Percentiles rank a stretch among this genome's conserved stretches.
Conservation (phyloP, 2,329 filamentous ascomycete genomes). For the Ambrosiella beaveri region DNA sequence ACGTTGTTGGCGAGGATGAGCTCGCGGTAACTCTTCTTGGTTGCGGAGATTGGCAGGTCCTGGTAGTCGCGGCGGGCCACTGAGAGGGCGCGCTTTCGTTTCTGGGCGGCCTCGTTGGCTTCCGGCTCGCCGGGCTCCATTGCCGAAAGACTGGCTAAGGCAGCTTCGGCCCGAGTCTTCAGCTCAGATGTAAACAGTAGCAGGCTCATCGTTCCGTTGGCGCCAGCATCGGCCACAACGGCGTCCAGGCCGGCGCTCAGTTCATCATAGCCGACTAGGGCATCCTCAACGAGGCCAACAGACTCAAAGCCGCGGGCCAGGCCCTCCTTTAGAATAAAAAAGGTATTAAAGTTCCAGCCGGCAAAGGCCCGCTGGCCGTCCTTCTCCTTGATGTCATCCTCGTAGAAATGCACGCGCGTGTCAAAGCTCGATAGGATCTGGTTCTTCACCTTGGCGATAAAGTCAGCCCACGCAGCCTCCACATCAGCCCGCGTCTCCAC, state of each 20-base stretch:
- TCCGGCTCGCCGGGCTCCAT: constrained; percentile 19
- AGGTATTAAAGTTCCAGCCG: constrained; percentile 98
- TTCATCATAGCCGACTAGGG: constrained; percentile 86
- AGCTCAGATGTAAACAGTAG: constrained; percentile 58
- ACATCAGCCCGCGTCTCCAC: constrained; percentile 60
- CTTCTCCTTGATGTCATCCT: constrained; percentile 91
- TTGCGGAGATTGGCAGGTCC: constrained; percentile 43
- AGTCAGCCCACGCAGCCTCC: constrained; percentile 65
- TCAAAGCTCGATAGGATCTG: constrained; percentile 84
- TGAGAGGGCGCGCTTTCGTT: constrained; percentile 20
- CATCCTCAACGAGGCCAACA: constrained; percentile 88
- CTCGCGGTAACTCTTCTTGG: constrained; percentile 70
- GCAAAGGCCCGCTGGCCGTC: constrained; percentile 73
- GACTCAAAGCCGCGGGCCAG: constrained; percentile 88
- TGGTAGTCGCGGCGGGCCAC: background rate
- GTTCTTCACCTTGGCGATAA: constrained; percentile 72
- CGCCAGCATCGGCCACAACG: constrained; percentile 56
- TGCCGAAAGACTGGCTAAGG: background rate
- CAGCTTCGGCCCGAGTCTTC: constrained; percentile 34
- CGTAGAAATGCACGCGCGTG: constrained; percentile 77
- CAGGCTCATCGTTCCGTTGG: constrained; percentile 43
- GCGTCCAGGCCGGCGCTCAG: constrained; percentile 73
- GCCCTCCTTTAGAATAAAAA: constrained; percentile 94
- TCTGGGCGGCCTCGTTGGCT: constrained; percentile 34
- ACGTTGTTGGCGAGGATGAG: constrained; percentile 90